Evolutionary conservation across 2,329 filamentous ascomycete species (phyloP), one percentile per base, ranked within the genome.

Genomic region (Ophiocordyceps australis): DNA sequence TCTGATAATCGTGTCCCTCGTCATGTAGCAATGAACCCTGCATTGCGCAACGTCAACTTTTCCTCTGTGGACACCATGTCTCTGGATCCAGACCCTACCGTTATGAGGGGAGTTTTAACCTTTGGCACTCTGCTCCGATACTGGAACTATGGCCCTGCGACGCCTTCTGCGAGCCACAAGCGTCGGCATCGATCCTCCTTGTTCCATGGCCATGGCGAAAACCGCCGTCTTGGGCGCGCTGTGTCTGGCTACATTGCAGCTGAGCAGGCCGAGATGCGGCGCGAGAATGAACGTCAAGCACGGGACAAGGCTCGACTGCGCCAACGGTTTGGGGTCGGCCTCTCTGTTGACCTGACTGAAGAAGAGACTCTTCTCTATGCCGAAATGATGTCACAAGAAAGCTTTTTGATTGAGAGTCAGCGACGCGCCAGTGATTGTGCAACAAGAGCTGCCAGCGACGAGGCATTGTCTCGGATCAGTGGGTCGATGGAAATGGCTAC

Each of bases 101-200:
- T 77, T 1, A 64, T 98, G 10, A 74, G 86, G 19, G 89, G 89
- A 5, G 71, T 93, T 32, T 74, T 94, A 2, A 77, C 85, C 1
- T 71, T 93, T 26, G 89, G 89, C 9, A 79, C 78, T 0, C 78
- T 86, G 40, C 54, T 98, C 12, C 77, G 82, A 9, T 95, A 83
- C 47, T 98, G 89, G 89, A 74, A 79, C 4, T 95, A 91, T 45
- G 91, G 80, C 46, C 86, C 83, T 8, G 75, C 75, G 1, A 74
- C 77, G 39, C 73, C 82, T 32, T 70, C 75, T 31, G 67, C 75
- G 26, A 73, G 72, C 29, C 78, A 68, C 33, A 93, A 91, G 50
- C 76, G 83, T n/a, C 74, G 72, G 7, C 54, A 75, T 10, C 74
- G 81, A 20, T 74, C 81, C 30, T 66, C 71, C 2, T 73, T 68